These are phyloP conservation scores for Tulasnella calospora DNA, from an alignment of 768 basidiomycete genomes.

Conservation along the genomic window DNA sequence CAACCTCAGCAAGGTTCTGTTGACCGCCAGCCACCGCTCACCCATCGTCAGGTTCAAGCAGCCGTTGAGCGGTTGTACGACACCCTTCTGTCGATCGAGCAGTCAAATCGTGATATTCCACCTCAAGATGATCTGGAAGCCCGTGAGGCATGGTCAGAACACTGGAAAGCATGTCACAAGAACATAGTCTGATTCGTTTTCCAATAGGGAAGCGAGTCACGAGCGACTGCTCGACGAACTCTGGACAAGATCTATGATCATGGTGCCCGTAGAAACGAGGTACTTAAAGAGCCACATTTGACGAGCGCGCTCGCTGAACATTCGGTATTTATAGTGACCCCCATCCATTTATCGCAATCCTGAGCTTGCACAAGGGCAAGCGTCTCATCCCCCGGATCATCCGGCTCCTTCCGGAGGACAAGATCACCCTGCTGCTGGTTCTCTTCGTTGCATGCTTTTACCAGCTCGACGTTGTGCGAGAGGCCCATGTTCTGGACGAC, in stretches of 20 bases:
- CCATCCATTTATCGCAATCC: conserved; percentile 92
- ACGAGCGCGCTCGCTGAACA: neutral
- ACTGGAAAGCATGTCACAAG: neutral
- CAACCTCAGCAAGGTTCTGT: conserved; percentile 13
- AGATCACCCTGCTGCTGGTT: conserved; percentile 82
- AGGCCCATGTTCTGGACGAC: conserved; percentile 67
- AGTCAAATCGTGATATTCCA: conserved; percentile 74
- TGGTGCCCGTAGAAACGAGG: conserved; percentile 92
- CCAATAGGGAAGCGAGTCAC: conserved; percentile 41
- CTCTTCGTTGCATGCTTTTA: conserved; percentile 91
- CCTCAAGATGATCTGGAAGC: conserved; percentile 47
- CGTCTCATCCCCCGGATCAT: conserved; percentile 82
- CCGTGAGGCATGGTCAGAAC: conserved; percentile 31
- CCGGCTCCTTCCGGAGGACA: conserved; percentile 70
- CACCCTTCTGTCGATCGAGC: conserved; percentile 75
- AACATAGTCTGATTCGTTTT: neutral
- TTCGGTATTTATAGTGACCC: conserved; percentile 55
- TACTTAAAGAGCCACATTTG: conserved; percentile 35
- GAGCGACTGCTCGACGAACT: conserved; percentile 58
- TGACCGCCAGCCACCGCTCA: conserved; percentile 47
- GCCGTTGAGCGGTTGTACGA: conserved; percentile 85
- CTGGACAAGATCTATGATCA: conserved; percentile 79
- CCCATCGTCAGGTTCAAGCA: conserved; percentile 68
- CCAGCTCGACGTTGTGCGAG: conserved; percentile 84
- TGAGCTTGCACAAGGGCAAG: conserved; percentile 87